Evolutionary conservation across 2,329 filamentous ascomycete genomes (phyloP).

Genomic region (Cyphellophora attinorum): DNA sequence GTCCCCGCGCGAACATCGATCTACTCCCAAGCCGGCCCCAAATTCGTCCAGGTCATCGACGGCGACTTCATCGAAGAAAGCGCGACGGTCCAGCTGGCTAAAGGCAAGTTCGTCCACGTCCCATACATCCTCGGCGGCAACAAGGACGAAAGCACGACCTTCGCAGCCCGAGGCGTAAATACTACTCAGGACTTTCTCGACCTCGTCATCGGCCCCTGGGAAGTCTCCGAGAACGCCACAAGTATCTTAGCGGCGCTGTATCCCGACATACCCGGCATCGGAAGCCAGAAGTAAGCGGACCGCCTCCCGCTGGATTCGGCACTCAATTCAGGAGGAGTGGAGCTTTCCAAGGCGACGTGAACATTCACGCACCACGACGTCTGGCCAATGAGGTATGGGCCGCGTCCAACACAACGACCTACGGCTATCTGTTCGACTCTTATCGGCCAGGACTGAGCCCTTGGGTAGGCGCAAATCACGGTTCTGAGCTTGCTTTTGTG

Average conservation of each 20-base stretch:
- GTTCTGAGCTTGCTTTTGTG: too few relatives aligned
- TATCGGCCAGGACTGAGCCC: too few relatives aligned
- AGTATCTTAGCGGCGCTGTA: constrained; percentile 19
- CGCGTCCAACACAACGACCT: constrained; percentile 38
- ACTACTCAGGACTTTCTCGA: too few relatives aligned
- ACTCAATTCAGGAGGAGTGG: constrained; percentile 35
- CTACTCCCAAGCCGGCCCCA: constrained; percentile 6
- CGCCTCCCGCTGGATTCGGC: constrained; percentile 3
- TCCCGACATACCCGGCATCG: too few relatives aligned
- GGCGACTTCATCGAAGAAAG: constrained; percentile 43
- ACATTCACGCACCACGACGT: constrained; percentile 48
- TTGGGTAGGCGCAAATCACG: too few relatives aligned
- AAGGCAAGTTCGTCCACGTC: constrained; percentile 32
- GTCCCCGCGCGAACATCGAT: too few relatives aligned
- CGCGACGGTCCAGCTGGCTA: constrained; percentile 28
- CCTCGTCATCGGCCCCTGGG: constrained; percentile 28
- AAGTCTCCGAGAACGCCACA: constrained; percentile 40
- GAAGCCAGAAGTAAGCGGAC: too few relatives aligned
- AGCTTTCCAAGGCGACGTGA: constrained; percentile 45
- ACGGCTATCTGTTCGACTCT: constrained; percentile 57
- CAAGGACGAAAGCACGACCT: constrained; percentile 54
- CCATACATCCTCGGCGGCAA: constrained; percentile 20
- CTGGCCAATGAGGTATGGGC: constrained; percentile 44
- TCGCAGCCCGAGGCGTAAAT: too few relatives aligned
- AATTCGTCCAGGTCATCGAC: constrained; percentile 27